Percentiles rank a stretch among this genome's conserved stretches.
Evolutionary conservation across 192 early-diverging fungal species (phyloP).

Genomic region (Coemansia sp.): DNA sequence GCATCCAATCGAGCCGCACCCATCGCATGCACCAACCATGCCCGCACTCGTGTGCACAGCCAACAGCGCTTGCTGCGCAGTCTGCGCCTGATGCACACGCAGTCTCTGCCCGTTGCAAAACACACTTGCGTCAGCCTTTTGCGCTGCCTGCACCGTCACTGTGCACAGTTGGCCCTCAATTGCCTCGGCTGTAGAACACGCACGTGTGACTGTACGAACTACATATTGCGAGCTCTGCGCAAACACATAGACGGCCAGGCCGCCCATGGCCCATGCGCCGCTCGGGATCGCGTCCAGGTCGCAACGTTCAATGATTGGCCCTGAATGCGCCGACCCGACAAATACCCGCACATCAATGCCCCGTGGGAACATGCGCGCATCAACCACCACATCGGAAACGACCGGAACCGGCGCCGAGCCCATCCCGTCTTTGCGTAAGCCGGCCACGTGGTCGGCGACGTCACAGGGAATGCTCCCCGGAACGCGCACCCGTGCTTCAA

Average conservation of each 20-base stretch:
- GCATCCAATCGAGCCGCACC: slow-evolving; percentile 23
- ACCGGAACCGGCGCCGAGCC: slow-evolving; percentile 20
- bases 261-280: slow-evolving; percentile 13
- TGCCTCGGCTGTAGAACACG: background rate
- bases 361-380: slow-evolving; percentile 18
- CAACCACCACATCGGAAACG: slow-evolving; percentile 39
- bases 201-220: too few species aligned
- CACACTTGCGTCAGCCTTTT: background rate
- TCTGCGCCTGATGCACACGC: slow-evolving; percentile 24
- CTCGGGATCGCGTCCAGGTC: slow-evolving; percentile 3
- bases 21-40: slow-evolving; percentile 11
- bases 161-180: slow-evolving; percentile 9
- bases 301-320: slow-evolving; percentile 8
- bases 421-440: slow-evolving; percentile 36
- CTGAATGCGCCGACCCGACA: slow-evolving; percentile 1
- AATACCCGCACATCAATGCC: slow-evolving; percentile 17
- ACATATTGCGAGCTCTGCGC: background rate
- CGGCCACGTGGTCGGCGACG: background rate
- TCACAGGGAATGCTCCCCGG: background rate
- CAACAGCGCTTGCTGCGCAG: slow-evolving; percentile 24
- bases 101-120: slow-evolving; percentile 39
- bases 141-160: slow-evolving; percentile 9
- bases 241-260: slow-evolving; percentile 35
- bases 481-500: background rate
- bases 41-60: slow-evolving; percentile 18